These are phyloP conservation scores for Cryphonectria naterciae DNA, from an alignment of 2,329 filamentous ascomycete genomes.

Conservation along the genomic window DNA sequence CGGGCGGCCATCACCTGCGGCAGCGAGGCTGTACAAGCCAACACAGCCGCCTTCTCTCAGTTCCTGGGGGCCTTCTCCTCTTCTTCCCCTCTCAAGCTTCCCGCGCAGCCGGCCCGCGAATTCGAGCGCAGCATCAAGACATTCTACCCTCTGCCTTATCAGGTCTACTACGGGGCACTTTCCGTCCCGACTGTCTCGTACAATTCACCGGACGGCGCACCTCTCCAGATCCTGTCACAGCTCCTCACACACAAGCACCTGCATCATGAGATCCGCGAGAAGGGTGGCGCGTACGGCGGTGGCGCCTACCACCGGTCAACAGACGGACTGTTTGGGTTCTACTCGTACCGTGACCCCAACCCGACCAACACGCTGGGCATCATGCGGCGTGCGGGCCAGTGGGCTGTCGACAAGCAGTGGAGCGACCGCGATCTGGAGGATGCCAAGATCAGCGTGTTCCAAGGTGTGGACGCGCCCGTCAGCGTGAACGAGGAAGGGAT, in stretches of 20 bases:
- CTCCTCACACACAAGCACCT: slow-evolving; percentile 95
- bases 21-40: slow-evolving; percentile 68
- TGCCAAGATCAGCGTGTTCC: slow-evolving; percentile 94
- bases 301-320: slow-evolving; percentile 82
- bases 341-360: slow-evolving; percentile 92
- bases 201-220: slow-evolving; percentile 71
- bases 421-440: slow-evolving; percentile 86
- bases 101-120: slow-evolving; percentile 38
- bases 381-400: slow-evolving; percentile 80
- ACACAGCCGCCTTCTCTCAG: slow-evolving; percentile 69
- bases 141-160: slow-evolving; percentile 93
- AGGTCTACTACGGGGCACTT: slow-evolving; percentile 91
- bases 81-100: slow-evolving; percentile 44
- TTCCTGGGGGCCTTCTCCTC: slow-evolving; percentile 70
- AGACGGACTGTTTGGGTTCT: slow-evolving; percentile 89
- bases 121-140: slow-evolving; percentile 65
- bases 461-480: slow-evolving; percentile 84
- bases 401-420: slow-evolving; percentile 83
- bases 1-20: slow-evolving; percentile 88
- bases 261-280: slow-evolving; percentile 96
- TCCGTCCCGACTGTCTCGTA: slow-evolving; percentile 86
- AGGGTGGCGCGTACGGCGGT: slow-evolving; percentile 94
- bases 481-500: slow-evolving; percentile 89
- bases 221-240: slow-evolving; percentile 86
- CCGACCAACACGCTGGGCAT: slow-evolving; percentile 85